Evolutionary conservation across 1,139 yeast genomes (phyloP).

Genomic region (Candida smagusa): DNA sequence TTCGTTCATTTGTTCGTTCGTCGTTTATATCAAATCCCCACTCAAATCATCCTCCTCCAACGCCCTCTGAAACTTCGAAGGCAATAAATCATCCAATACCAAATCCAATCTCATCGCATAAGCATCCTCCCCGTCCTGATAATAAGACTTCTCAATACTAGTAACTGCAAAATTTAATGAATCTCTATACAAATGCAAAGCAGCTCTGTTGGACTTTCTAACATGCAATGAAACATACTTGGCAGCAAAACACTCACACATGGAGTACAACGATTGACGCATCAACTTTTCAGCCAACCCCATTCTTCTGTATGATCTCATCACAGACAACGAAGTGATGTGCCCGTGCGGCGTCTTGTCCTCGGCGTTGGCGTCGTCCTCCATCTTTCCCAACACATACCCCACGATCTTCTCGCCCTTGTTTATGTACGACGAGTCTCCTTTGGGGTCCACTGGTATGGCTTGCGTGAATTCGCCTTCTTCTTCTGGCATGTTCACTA

Average conservation of each 20-base stretch:
- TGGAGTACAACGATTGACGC: conserved; percentile 77
- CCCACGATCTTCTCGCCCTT: conserved; percentile 84
- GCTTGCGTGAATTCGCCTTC: conserved; percentile 27
- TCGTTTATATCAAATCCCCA: conserved; percentile 26
- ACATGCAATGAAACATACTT: conserved; percentile 89
- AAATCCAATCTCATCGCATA: conserved; percentile 83
- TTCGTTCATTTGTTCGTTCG: not conserved
- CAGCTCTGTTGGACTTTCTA: conserved; percentile 90
- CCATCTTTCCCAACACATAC: conserved; percentile 94
- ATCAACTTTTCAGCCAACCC: conserved; percentile 92
- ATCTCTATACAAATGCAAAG: conserved; percentile 85
- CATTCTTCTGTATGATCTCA: conserved; percentile 93
- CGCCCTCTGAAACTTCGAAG: conserved; percentile 50
- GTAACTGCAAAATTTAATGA: conserved; percentile 79
- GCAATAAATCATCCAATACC: conserved; percentile 55
- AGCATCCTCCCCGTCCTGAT: conserved; percentile 99
- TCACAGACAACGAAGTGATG: conserved; percentile 87
- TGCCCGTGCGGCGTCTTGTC: conserved; percentile 87
- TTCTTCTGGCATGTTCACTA: conserved; percentile 25
- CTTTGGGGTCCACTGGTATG: conserved; percentile 40
- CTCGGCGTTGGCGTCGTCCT: conserved; percentile 80
- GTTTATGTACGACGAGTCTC: conserved; percentile 55
- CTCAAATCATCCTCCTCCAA: conserved; percentile 52
- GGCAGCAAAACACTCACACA: conserved; percentile 81
- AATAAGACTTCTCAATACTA: conserved; percentile 79